phyloP scores from a whole-genome alignment of 2,329 filamentous ascomycete genomes.

The Phaeosphaeriaceae sp. region DNA sequence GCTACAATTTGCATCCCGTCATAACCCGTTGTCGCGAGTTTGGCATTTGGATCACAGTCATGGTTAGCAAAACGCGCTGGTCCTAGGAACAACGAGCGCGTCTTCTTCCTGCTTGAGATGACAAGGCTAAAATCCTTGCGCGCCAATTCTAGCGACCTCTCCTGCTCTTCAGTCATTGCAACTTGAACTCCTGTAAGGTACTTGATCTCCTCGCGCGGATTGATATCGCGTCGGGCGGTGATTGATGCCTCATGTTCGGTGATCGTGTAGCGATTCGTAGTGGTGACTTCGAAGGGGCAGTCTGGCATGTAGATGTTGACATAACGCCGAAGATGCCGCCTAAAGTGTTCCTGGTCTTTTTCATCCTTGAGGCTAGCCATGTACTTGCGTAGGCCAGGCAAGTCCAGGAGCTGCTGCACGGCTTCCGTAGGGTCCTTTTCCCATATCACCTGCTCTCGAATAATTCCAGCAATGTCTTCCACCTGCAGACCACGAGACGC shows the following conservation, averaged over 20 bases:
- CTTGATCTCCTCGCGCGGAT: conserved; percentile 83
- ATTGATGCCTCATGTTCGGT: conserved; percentile 87
- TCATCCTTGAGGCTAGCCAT: conserved; percentile 70
- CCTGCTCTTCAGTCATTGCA: conserved; percentile 89
- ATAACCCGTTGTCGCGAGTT: conserved; percentile 80
- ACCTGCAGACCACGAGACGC: conserved; percentile 78
- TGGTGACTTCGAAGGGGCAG: conserved; percentile 91
- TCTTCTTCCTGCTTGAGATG: conserved; percentile 89
- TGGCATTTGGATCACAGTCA: conserved; percentile 91
- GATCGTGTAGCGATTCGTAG: conserved; percentile 94
- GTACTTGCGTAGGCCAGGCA: conserved; percentile 77
- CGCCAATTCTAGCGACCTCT: conserved; percentile 75
- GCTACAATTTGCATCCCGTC: conserved; percentile 92
- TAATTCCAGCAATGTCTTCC: conserved; percentile 65
- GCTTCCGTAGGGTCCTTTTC: conserved; percentile 73
- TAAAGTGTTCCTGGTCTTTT: conserved; percentile 86
- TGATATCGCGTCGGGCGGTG: conserved; percentile 79
- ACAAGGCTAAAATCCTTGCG: conserved; percentile 98
- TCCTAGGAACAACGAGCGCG: conserved; percentile 89
- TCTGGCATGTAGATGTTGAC: conserved; percentile 91
- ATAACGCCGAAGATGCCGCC: conserved; percentile 84
- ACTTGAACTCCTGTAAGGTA: conserved; percentile 92
- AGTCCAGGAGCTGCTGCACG: conserved; percentile 73
- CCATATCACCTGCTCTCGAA: conserved; percentile 72
- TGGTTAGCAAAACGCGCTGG: conserved; percentile 97